phyloP scores from a whole-genome alignment of 2,329 filamentous ascomycete species.

The Cercospora zeina region DNA sequence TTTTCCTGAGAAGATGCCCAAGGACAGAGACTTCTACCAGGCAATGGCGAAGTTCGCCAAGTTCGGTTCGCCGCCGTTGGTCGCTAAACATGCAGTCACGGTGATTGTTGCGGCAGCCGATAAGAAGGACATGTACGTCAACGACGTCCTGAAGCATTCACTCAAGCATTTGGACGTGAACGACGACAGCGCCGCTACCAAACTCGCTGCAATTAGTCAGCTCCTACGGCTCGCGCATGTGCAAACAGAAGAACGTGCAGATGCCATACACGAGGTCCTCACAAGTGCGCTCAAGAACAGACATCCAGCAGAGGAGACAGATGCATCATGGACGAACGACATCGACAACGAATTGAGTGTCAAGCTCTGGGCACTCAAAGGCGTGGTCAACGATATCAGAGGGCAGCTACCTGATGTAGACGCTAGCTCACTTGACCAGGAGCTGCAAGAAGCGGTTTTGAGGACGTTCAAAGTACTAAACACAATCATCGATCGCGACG shows the following conservation, averaged over 20 bases:
- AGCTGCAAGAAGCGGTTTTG: slow-evolving; percentile 53
- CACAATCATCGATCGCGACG: slow-evolving; percentile 70
- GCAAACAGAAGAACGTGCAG: slow-evolving; percentile 67
- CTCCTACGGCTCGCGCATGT: slow-evolving; percentile 73
- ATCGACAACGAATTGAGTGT: slow-evolving; percentile 79
- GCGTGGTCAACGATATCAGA: slow-evolving; percentile 81
- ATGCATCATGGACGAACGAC: slow-evolving; percentile 51
- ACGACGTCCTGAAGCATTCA: slow-evolving; percentile 75
- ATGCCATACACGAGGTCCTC: slow-evolving; percentile 76
- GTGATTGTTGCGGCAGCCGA: slow-evolving; percentile 78
- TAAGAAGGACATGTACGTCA: slow-evolving; percentile 80
- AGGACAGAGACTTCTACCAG: slow-evolving; percentile 76
- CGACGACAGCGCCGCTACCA: slow-evolving; percentile 70
- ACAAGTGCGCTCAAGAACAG: slow-evolving; percentile 71
- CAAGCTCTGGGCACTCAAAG: slow-evolving; percentile 80
- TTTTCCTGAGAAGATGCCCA: slow-evolving; percentile 79
- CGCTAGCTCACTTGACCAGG: slow-evolving; percentile 41
- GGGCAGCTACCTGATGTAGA: slow-evolving; percentile 47
- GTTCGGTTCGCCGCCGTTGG: slow-evolving; percentile 75
- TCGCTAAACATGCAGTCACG: slow-evolving; percentile 90
- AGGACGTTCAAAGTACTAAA: slow-evolving; percentile 77
- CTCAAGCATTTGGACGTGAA: slow-evolving; percentile 74
- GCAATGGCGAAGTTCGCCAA: slow-evolving; percentile 80
- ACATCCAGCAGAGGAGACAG: slow-evolving; percentile 50
- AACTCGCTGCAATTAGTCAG: slow-evolving; percentile 69